Conservation (phyloP, 345 rosid genomes). For the Theobroma cacao region DNA sequence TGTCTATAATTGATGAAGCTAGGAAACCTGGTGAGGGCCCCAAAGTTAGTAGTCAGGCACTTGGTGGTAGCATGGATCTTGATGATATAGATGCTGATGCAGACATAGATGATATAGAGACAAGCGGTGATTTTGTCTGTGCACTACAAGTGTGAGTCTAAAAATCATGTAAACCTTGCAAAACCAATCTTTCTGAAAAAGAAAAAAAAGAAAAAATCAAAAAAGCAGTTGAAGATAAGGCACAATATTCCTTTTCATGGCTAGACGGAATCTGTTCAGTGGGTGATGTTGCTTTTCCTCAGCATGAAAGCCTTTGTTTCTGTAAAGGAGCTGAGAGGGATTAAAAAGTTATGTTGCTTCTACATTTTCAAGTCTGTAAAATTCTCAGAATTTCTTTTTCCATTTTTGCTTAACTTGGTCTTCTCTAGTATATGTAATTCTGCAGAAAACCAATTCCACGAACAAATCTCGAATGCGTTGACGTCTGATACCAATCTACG, state of each 20-base stretch:
- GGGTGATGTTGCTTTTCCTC: not conserved
- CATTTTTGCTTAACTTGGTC: not conserved
- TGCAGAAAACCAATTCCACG: not conserved
- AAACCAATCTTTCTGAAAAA: not conserved
- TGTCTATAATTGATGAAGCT: slow-evolving; percentile 70
- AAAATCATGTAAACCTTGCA: not conserved
- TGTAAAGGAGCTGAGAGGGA: not conserved
- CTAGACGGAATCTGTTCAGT: not conserved
- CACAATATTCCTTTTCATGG: slow-evolving; percentile 4
- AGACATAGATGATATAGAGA: slow-evolving; percentile 43
- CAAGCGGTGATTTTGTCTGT: slow-evolving; percentile 84
- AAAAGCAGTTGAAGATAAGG: slow-evolving; percentile 15
- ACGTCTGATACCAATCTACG: not conserved
- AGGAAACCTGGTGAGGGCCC: slow-evolving; percentile 44
- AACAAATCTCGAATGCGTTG: not conserved
- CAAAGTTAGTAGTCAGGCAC: slow-evolving; percentile 35
- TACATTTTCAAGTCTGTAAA: not conserved
- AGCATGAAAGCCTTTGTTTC: not conserved
- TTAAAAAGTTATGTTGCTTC: not conserved
- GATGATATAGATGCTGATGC: slow-evolving; percentile 56
- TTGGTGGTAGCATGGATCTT: slow-evolving; percentile 69
- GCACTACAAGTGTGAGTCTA: slow-evolving; percentile 37
- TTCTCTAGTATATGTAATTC: not conserved
- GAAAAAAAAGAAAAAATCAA: not conserved
- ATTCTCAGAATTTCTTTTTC: not conserved